Percentiles rank a stretch among this genome's conserved stretches.
These are phyloP conservation scores for Prunus dulcis DNA, from an alignment of 306 rosid species.

Conservation along the genomic window DNA sequence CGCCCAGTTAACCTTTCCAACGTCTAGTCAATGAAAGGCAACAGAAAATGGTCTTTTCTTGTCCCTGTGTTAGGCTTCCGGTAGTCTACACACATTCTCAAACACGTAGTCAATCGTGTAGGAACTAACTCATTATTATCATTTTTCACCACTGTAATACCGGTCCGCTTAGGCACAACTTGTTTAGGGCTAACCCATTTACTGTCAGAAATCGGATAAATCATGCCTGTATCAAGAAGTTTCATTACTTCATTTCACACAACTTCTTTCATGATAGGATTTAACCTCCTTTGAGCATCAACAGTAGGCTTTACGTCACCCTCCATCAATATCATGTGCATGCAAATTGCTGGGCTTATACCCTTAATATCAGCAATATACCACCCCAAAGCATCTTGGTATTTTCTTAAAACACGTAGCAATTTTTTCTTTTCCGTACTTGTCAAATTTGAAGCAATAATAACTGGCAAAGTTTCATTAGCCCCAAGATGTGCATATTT, in stretches of 20 bases:
- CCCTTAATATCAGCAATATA: neutral
- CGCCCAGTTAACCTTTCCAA: neutral
- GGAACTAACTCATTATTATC: neutral
- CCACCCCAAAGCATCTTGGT: neutral
- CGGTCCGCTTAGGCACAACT: neutral
- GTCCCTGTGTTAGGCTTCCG: neutral
- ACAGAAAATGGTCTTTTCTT: neutral
- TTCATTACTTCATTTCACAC: neutral
- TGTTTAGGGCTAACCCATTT: neutral
- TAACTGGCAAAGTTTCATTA: fast-evolving
- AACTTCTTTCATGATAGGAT: neutral
- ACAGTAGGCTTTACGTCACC: neutral
- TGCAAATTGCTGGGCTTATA: neutral
- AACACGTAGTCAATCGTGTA: neutral
- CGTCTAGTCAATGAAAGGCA: neutral
- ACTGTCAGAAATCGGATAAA: too few species aligned
- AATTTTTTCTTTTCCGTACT: neutral
- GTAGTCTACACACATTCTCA: neutral
- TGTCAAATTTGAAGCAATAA: neutral
- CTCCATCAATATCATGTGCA: neutral
- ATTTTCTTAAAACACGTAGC: neutral
- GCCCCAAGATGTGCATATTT: neutral
- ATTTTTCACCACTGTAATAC: neutral
- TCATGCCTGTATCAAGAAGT: neutral
- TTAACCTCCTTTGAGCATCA: neutral